Evolutionary conservation across 768 basidiomycete genomes (phyloP).

Genomic region (Termitomyces sp.): DNA sequence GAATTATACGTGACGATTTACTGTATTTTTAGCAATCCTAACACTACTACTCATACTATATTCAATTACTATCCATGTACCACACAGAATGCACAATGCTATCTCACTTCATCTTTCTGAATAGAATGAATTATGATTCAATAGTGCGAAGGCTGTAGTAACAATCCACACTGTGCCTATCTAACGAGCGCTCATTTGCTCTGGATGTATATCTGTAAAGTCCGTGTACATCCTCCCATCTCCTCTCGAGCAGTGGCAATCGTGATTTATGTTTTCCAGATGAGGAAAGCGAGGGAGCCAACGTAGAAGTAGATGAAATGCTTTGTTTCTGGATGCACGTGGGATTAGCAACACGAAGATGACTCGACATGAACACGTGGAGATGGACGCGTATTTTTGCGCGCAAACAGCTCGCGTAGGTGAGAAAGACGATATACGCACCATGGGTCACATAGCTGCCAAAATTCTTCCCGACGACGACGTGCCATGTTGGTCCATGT

Average conservation of each 20-base stretch:
- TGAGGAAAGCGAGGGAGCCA: constrained; percentile 87
- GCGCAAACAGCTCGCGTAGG: constrained; percentile 9
- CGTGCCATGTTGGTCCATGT: constrained; percentile 96
- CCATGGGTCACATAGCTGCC: constrained; percentile 98
- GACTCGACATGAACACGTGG: constrained; percentile 6
- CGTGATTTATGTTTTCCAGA: constrained; percentile 81
- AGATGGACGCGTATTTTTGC: constrained; percentile 23
- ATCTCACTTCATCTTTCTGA: constrained; percentile 4
- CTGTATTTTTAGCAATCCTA: constrained; percentile 11
- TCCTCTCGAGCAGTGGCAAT: neutral
- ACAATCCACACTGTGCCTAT: constrained; percentile 15
- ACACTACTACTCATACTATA: constrained; percentile 16
- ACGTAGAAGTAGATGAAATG: constrained; percentile 99
- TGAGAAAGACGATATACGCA: constrained; percentile 36
- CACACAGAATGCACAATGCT: constrained; percentile 16
- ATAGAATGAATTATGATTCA: constrained; percentile 8
- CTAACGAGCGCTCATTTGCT: constrained; percentile 10
- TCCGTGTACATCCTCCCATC: constrained; percentile 4
- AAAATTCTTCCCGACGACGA: constrained; percentile 99
- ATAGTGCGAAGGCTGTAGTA: constrained; percentile 17
- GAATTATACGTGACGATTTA: constrained; percentile 5
- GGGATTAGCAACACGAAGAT: constrained; percentile 11
- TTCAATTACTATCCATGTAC: constrained; percentile 15
- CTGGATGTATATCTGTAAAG: constrained; percentile 8
- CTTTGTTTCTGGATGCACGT: constrained; percentile 73